Base-by-base conservation (phyloP, 2,329 filamentous ascomycete genomes). In the Stagonosporopsis vannaccii region DNA sequence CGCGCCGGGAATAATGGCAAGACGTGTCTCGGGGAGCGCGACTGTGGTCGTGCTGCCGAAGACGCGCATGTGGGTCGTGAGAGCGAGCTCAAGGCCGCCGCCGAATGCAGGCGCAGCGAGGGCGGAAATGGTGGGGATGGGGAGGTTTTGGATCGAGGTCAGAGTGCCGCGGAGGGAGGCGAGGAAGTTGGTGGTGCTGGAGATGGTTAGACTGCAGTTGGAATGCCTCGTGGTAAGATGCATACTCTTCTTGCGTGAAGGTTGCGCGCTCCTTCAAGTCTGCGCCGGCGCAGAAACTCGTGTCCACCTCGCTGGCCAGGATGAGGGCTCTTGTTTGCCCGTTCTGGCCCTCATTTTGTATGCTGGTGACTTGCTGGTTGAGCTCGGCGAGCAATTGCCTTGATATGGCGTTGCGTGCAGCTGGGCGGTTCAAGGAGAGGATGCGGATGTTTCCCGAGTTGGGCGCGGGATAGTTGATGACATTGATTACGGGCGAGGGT, bases 1-100 rank as follows among this genome's bases (percentile, higher is more conserved):
- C 2, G 94, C 95, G 56, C 95, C 95, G 3, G 95, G 95, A 62
- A 99, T 90, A 73, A 99, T 99, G 52, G 90, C 95, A 2, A 99
- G 84, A 2, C 93, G 85, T 1, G 95, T 98, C 76, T 99, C 95
- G 1, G 95, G 95, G 5, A 98, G 85, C 0, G 87, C 93, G 51
- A 99, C 87, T 22, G 83, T 80, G 15, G 92, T 90, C 30, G 88
- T 90, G 35, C 90, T 92, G 28, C 88, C 85, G 64, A 98, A 88
- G 48, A 99, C 89, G 63, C 95, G 91, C 77, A 99, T 87, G 76
- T 95, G 88, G 1, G 94, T 96, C 65, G 90, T 88, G 6, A 99
- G 86, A 1, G 92, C 94, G 49, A 99, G 86, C 79, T 99, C 95
- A 62, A 99, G 87, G 42, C 95, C 95, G 68, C 95, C 95, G 61